Evolutionary conservation across 441 rosid species (phyloP).

Genomic region (Pelargonium fulgidum): DNA sequence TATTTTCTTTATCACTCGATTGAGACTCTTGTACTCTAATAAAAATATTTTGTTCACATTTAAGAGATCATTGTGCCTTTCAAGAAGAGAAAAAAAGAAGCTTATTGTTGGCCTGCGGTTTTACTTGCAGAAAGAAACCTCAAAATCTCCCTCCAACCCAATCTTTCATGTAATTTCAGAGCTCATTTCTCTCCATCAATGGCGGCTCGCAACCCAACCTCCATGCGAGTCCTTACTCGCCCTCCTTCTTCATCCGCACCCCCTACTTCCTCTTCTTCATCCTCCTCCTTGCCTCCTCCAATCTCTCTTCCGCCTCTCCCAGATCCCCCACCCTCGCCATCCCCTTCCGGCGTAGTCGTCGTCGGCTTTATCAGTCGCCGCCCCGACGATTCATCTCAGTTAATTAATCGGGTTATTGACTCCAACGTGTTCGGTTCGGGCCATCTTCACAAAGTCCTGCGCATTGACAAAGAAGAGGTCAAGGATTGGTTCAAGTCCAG

Average conservation of each 20-base stretch:
- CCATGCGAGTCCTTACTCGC: slow-evolving; percentile 69
- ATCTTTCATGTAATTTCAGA: background rate
- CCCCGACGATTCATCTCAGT: slow-evolving; percentile 50
- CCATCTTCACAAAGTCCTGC: slow-evolving; percentile 29
- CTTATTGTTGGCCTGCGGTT: too few species aligned
- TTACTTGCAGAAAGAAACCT: too few species aligned
- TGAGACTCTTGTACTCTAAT: too few species aligned
- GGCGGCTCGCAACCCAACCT: slow-evolving; percentile 43
- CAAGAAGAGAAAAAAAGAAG: too few species aligned
- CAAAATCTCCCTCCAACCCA: slow-evolving; percentile 5
- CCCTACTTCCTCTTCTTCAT: slow-evolving; percentile 10
- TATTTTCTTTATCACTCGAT: too few species aligned
- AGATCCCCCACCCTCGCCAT: slow-evolving; percentile 16
- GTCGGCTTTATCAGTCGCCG: slow-evolving; percentile 63
- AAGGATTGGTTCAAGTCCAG: slow-evolving; percentile 55
- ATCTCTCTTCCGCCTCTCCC: slow-evolving; percentile 18
- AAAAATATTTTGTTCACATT: too few species aligned
- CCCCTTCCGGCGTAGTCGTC: slow-evolving; percentile 52
- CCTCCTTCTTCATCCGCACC: slow-evolving; percentile 33
- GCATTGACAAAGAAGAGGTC: slow-evolving; percentile 34
- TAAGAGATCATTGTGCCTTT: too few species aligned
- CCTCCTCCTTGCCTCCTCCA: slow-evolving; percentile 27
- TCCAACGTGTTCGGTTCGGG: slow-evolving; percentile 67
- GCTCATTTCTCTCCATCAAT: slow-evolving; percentile 18
- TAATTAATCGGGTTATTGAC: slow-evolving; percentile 60